Evolutionary conservation across 371 early-diverging fungal species (phyloP), one percentile per base, ranked within the genome.

Genomic region (Mortierella sp.): DNA sequence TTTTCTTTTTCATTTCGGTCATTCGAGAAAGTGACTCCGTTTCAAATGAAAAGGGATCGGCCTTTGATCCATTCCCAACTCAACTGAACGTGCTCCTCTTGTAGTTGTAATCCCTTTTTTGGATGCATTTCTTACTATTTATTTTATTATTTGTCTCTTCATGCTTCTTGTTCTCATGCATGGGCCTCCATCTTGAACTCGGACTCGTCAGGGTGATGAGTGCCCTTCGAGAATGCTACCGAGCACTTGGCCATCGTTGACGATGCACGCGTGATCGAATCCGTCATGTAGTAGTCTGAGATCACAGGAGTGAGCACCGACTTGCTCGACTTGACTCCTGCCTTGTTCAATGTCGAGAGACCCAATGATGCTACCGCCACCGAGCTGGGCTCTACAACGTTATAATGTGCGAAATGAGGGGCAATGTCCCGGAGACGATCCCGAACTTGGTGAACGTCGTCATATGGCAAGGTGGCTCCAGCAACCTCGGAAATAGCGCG

Each of bases 241-340:
- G 98, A 96, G 89, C 98, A 97, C 89, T 97, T 96, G 78, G 99
- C 99, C 99, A 99, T 99, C 24, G 98, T 98, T 77, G 93, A 92
- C 24, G 97, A 97, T 2, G 98, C 94, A 72, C 99, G 91, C 47
- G 97, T 94, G 82, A 99, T 97, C 8, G 96, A 94, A 85, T 99
- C 97, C 11, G 98, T 98, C 91, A 97, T 93, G 89, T 99, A 99
- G 88, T 96, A 99, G 91, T 98, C 97, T 75, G 90, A 91, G 76
- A 99, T 94, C 42, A 92, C 92, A 45, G 90, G 90, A 28, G 91
- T 84, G 55, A 92, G 82, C 16, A 88, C 75, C 44, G 89, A 90
- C 65, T 90, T 90, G 60, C 91, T 80, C 52, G 89, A 88, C 77
- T 89, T 84, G 73, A 83, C 89, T 42, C 84, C 81, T 52, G 91